Evolutionary conservation across 23 red algal genomes (phyloP).

Genomic region (Porphyridium purpureum): DNA sequence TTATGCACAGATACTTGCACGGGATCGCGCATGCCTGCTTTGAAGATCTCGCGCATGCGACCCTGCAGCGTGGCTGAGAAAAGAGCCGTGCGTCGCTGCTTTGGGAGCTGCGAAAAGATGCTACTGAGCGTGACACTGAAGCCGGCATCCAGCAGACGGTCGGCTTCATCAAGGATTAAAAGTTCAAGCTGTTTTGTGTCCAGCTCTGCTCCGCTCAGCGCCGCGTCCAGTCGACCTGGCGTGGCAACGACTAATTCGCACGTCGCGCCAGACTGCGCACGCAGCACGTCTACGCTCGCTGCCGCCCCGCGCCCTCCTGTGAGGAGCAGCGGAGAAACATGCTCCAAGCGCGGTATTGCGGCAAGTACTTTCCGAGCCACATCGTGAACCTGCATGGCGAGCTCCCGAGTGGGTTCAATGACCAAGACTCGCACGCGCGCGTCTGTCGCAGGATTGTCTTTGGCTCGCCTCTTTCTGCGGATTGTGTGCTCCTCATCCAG

Average conservation of each 20-base stretch:
- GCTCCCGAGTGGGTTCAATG: slow-evolving; percentile 79
- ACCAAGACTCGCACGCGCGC: slow-evolving; percentile 21
- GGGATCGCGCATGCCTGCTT: slow-evolving; percentile 55
- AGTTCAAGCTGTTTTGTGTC: slow-evolving; percentile 23
- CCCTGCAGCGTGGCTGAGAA: slow-evolving; percentile 66
- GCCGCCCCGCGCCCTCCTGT: not conserved
- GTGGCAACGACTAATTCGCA: slow-evolving; percentile 50
- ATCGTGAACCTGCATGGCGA: slow-evolving; percentile 53
- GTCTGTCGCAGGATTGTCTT: too few relatives aligned
- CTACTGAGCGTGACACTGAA: slow-evolving; percentile 48
- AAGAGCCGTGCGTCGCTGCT: slow-evolving; percentile 55
- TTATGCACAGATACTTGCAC: slow-evolving; percentile 25
- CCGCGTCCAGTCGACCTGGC: slow-evolving; percentile 58
- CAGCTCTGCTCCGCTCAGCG: slow-evolving; percentile 16
- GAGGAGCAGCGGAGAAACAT: not conserved
- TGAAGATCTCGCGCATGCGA: slow-evolving; percentile 37
- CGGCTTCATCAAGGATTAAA: slow-evolving; percentile 80
- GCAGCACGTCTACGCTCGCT: not conserved
- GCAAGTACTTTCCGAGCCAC: slow-evolving; percentile 46
- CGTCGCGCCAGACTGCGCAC: slow-evolving; percentile 6
- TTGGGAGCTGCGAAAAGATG: slow-evolving; percentile 44
- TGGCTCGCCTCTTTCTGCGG: too few relatives aligned
- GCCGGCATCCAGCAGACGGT: slow-evolving; percentile 76
- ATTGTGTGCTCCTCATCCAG: not conserved
- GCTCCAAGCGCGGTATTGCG: slow-evolving; percentile 5